Base-by-base conservation (phyloP, 2,329 filamentous ascomycete species). In the Beauveria medogensis region DNA sequence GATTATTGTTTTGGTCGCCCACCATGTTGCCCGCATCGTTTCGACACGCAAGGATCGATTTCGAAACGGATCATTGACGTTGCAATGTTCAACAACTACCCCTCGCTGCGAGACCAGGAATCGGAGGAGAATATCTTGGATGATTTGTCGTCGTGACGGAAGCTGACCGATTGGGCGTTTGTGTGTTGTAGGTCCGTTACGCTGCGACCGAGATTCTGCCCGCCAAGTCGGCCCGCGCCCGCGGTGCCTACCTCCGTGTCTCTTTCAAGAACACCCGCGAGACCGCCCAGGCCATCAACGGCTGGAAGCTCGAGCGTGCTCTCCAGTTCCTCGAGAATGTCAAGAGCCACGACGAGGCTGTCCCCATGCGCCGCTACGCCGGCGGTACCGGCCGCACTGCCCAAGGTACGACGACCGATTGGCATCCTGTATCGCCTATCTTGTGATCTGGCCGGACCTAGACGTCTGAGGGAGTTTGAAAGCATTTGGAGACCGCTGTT, bases 231-330 rank as follows among this genome's bases (percentile, higher is more conserved):
- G 94, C 94, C 80, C 91, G 93, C 84, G 90, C 93, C 77, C 92
- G 94, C 82, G 94, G 95, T 81, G 92, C 92, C 78, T 99, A 97
- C 86, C 90, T 99, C 74, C 92, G 94, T 78, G 93, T 97, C 73
- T 96, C 91, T 73, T 99, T 97, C 91, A 99, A 99, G 89, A 99
- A 99, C 89, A 99, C 94, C 78, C 92, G 94, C 77, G 95, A 99
- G 86, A 97, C 93, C 70, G 94, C 95, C 69, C 94, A 97, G 85
- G 92, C 92, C 74, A 96, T 99, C 87, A 97, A 94, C 82, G 93
- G 93, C 82, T 96, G 92, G 92, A 97, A 97, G 85, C 78, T 97
- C 76, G 85, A 91, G 82, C 92, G 94, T 76, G 94, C 94, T 74
- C 82, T 97, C 71, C 87, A 88, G 77, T 99, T 96, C 88, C 91